phyloP scores from a whole-genome alignment of 225 moss, liverwort and hornwort species.

The Physcomitrellopsis africana region DNA sequence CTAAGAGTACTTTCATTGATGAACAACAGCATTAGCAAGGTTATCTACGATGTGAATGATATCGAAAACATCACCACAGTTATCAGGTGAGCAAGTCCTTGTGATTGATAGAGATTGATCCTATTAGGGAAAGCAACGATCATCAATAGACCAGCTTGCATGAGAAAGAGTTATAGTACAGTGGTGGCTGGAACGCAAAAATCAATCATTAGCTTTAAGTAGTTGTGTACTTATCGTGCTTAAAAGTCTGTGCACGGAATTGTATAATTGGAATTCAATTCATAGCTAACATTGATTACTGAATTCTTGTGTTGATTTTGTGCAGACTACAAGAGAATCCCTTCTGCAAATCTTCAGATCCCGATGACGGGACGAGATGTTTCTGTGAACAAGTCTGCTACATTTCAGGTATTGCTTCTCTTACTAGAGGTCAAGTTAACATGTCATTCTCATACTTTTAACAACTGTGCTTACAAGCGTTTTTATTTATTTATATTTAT shows the following conservation, averaged over 20 bases:
- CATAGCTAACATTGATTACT: not conserved
- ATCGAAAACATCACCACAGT: not conserved
- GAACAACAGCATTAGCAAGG: conserved; percentile 17
- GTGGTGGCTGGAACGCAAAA: too few species aligned
- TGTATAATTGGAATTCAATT: not conserved
- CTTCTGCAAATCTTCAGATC: not conserved
- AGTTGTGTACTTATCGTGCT: too few species aligned
- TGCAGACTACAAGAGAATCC: conserved; percentile 34
- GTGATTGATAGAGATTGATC: not conserved
- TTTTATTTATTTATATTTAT: too few species aligned
- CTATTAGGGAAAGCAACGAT: too few species aligned
- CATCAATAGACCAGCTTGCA: too few species aligned
- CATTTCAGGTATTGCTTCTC: not conserved
- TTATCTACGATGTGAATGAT: not conserved
- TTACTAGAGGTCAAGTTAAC: too few species aligned
- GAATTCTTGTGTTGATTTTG: not conserved
- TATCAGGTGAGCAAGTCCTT: conserved; percentile 20
- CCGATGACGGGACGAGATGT: conserved; percentile 5
- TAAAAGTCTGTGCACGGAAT: not conserved
- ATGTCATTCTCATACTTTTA: too few species aligned
- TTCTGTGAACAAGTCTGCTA: conserved; percentile 23
- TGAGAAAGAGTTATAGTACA: too few species aligned
- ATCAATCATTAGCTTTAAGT: too few species aligned
- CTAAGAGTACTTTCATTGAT: conserved; percentile 20
- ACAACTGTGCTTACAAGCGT: too few species aligned